Evolutionary conservation across 305 asterid species (phyloP), one percentile per base, ranked within the genome.

Genomic region (Withania somnifera): DNA sequence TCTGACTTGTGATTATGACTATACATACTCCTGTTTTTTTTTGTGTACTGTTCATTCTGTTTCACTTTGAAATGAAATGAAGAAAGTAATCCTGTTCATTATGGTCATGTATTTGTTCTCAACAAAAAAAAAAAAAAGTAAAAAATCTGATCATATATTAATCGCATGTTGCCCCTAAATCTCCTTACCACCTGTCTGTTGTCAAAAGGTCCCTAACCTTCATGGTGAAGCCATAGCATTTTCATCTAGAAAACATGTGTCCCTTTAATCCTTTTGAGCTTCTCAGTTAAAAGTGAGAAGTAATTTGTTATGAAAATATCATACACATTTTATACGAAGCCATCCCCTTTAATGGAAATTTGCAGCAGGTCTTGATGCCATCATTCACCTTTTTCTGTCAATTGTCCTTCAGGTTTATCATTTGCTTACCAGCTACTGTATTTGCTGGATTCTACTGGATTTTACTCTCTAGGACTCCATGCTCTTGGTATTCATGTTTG

Each of bases 401-500:
- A 87, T 13, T 52, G 36, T 45, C 81, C 32, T 89, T 89, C 92
- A 96, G 99, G 99, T 84, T 86, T 93, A 20, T 92, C 92, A 36
- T 96, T 96, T 90, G 95, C 98, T 75, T 96, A 96, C 86, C 98
- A 96, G 92, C 92, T 96, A 40, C 89, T 96, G 84, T 96, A 92
- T 87, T 87, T 95, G 90, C 85, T 95, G 93, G 95, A 90, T 85
- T 94, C 95, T 78, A 90, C 93, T 63, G 93, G 94, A 82, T 93
- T 90, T 87, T 92, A 91, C 88, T 88, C 91, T 67, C 78, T 91
- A 53, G 98, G 98, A 85, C 87, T 96, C 79, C 98, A 94, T 86
- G 98, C 95, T 66, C 93, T 96, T 82, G 97, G 95, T 15, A 88
- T 96, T 86, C 95, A 96, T 88, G 98, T 96, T 84, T 96, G 98